Evolutionary conservation across 371 early-diverging fungal species (phyloP).

Genomic region (Ordospora pajunii): DNA sequence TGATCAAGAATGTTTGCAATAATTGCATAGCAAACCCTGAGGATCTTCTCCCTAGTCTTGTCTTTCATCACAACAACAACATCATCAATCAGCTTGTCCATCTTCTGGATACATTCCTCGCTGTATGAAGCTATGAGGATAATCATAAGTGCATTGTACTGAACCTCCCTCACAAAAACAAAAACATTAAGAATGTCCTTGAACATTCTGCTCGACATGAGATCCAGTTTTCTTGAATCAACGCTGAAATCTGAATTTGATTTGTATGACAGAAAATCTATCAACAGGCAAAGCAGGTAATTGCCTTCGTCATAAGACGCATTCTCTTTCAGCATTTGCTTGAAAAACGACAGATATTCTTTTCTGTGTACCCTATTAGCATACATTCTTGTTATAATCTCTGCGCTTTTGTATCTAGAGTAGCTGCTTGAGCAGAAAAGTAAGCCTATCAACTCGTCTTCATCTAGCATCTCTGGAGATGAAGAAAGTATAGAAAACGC

Average conservation of each 20-base stretch:
- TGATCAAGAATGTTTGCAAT: slow-evolving; percentile 14
- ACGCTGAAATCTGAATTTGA: slow-evolving; percentile 13
- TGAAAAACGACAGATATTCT: slow-evolving; percentile 41
- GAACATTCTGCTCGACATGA: slow-evolving; percentile 30
- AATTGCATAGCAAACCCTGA: slow-evolving; percentile 29
- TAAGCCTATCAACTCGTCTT: slow-evolving; percentile 38
- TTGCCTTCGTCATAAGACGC: slow-evolving; percentile 44
- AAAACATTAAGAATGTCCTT: slow-evolving; percentile 26
- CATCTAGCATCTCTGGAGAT: neutral
- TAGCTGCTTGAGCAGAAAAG: slow-evolving; percentile 32
- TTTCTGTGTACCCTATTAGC: slow-evolving; percentile 18
- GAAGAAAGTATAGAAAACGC: slow-evolving; percentile 1
- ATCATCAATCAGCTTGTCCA: neutral
- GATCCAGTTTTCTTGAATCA: slow-evolving; percentile 33
- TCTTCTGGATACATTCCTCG: neutral
- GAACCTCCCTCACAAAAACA: slow-evolving; percentile 38
- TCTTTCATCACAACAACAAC: slow-evolving; percentile 28
- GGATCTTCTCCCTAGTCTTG: slow-evolving; percentile 25
- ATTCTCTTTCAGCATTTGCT: slow-evolving; percentile 33
- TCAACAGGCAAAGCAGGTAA: slow-evolving; percentile 41
- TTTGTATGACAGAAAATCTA: slow-evolving; percentile 27
- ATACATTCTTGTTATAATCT: slow-evolving; percentile 44
- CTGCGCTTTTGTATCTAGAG: slow-evolving; percentile 44
- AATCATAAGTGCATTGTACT: slow-evolving; percentile 50
- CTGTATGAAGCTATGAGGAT: slow-evolving; percentile 52